Evolutionary conservation across 495 filamentous ascomycete species (phyloP).

Genomic region (Daldinia caldariorum): DNA sequence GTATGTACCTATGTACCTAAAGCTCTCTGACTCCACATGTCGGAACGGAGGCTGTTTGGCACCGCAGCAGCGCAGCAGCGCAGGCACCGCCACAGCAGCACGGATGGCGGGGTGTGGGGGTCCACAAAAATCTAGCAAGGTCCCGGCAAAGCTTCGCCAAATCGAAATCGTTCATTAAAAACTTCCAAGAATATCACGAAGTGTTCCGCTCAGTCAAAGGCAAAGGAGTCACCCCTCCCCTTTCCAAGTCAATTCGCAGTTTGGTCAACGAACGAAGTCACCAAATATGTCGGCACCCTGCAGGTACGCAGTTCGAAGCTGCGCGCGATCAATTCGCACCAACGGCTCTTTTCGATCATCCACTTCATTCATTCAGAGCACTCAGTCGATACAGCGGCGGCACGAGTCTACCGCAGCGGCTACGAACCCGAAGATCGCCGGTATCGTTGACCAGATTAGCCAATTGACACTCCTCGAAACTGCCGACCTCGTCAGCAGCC

Average conservation of each 20-base stretch:
- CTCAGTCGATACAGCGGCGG: constrained; percentile 60
- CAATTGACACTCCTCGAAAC: constrained; percentile 97
- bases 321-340: constrained; percentile 64
- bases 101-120: constrained; percentile 12
- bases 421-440: constrained; percentile 84
- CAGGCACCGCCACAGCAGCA: too few species aligned
- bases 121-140: constrained; percentile 16
- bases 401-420: constrained; percentile 77
- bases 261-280: constrained; percentile 23
- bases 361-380: constrained; percentile 51
- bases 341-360: constrained; percentile 51
- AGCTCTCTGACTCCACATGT: too few species aligned
- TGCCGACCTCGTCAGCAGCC: constrained; percentile 87
- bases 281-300: constrained; percentile 67
- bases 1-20: too few species aligned
- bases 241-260: constrained; percentile 34
- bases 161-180: constrained; percentile 47
- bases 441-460: constrained; percentile 97
- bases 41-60: constrained; percentile 27
- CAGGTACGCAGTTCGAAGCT: constrained; percentile 67
- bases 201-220: constrained; percentile 21
- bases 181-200: constrained; percentile 38
- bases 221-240: constrained; percentile 2
- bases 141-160: constrained; percentile 48
- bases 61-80: too few species aligned